These are phyloP conservation scores for Nakazawaea ambrosiae DNA, from an alignment of 805 yeast species.

Conservation along the genomic window DNA sequence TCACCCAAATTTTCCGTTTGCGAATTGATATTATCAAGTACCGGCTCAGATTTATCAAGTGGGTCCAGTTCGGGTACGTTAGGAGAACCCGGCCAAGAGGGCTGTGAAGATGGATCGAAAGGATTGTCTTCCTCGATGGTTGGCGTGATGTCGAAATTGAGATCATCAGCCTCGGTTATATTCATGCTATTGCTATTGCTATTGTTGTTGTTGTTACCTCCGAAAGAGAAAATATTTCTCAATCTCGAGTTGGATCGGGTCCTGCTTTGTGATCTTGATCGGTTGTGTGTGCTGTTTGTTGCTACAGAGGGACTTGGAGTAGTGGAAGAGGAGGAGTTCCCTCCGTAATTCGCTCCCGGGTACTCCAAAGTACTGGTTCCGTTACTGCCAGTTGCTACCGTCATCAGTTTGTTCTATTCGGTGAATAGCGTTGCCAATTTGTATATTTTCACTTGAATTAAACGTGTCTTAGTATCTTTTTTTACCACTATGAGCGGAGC, in stretches of 20 bases:
- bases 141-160: slow-evolving; percentile 6
- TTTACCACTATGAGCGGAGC: too few species aligned
- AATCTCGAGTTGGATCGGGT: slow-evolving; percentile 34
- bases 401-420: too few species aligned
- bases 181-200: neutral
- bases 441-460: too few species aligned
- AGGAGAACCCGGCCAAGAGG: neutral
- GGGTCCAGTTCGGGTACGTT: neutral
- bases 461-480: too few species aligned
- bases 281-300: too few species aligned
- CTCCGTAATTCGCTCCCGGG: too few species aligned
- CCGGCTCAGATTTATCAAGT: neutral
- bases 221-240: slow-evolving; percentile 32
- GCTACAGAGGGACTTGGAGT: too few species aligned
- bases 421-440: too few species aligned
- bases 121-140: slow-evolving; percentile 8
- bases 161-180: neutral
- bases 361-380: too few species aligned
- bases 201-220: slow-evolving; percentile 15
- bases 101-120: slow-evolving; percentile 1
- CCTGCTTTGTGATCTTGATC: slow-evolving; percentile 21
- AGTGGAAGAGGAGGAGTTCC: too few species aligned
- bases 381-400: too few species aligned
- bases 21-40: too few species aligned
- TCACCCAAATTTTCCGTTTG: neutral